These are phyloP conservation scores for Amylocystis lapponica DNA, from an alignment of 768 basidiomycete species.

Conservation along the genomic window DNA sequence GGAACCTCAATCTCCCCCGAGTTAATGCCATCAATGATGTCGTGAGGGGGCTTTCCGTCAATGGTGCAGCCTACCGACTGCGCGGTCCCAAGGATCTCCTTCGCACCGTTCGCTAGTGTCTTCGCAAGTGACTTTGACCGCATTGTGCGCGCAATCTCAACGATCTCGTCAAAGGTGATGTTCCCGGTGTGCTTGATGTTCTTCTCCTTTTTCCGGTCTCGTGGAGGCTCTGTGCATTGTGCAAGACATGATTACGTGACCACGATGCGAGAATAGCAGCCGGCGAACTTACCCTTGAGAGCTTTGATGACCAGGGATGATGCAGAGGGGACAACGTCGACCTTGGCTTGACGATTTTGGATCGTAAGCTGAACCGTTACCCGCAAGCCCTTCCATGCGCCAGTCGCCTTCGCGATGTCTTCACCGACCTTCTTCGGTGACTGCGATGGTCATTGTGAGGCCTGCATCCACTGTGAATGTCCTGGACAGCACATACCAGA, in stretches of 20 bases:
- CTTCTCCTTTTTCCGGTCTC: conserved; percentile 99
- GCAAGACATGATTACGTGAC: no score
- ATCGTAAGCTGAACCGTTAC: conserved; percentile 99
- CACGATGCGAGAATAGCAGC: not conserved
- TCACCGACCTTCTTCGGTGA: conserved; percentile 99
- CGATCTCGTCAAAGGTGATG: conserved; percentile 87
- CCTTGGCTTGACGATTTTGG: conserved; percentile 98
- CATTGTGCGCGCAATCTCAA: conserved; percentile 96
- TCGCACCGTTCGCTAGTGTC: conserved; percentile 80
- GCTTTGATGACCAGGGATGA: conserved; percentile 97
- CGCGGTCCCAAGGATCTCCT: conserved; percentile 98
- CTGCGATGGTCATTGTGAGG: conserved; percentile 35
- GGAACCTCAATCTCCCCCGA: conserved; percentile 82
- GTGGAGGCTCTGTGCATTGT: conserved; percentile 92
- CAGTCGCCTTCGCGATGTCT: conserved; percentile 99
- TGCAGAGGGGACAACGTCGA: conserved; percentile 95
- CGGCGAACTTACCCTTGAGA: conserved; percentile 72
- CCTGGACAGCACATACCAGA: conserved; percentile 61
- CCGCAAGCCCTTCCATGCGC: conserved; percentile 98
- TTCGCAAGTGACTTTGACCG: conserved; percentile 90
- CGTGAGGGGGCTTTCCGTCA: conserved; percentile 89
- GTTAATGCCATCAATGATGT: conserved; percentile 84
- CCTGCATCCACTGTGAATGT: conserved; percentile 6
- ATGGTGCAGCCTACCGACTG: conserved; percentile 97
- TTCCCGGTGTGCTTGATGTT: conserved; percentile 99